A percentile compares a stretch with the other conserved stretches of the same genome.
Evolutionary conservation across 495 filamentous ascomycete species (phyloP).

Genomic region (Filosporella fistucella): DNA sequence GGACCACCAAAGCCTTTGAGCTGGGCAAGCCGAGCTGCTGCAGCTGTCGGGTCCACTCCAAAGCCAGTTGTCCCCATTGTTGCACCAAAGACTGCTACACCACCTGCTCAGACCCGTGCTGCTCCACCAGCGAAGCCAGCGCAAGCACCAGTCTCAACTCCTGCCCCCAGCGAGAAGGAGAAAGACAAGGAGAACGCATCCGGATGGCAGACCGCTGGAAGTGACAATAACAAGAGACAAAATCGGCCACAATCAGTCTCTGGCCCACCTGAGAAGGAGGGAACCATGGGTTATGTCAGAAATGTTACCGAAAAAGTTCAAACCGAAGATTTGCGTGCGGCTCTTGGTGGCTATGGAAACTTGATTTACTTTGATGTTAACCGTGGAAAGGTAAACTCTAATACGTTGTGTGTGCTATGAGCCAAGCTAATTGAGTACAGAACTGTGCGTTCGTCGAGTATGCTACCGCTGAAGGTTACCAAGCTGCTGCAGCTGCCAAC

Average conservation of each 20-base stretch:
- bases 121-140: conserved; percentile 20
- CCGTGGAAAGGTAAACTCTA: conserved; percentile 70
- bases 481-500: conserved; percentile 76
- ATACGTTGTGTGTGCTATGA: background rate
- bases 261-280: conserved; percentile 55
- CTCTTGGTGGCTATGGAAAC: conserved; percentile 69
- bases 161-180: conserved; percentile 37
- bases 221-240: conserved; percentile 75
- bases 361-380: conserved; percentile 85
- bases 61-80: conserved; percentile 39
- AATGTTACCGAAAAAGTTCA: conserved; percentile 85
- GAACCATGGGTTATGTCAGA: conserved; percentile 82
- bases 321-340: conserved; percentile 57
- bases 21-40: conserved; percentile 77
- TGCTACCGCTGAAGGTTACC: conserved; percentile 68
- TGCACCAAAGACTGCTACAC: conserved; percentile 23
- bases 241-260: conserved; percentile 54
- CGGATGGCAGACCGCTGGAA: conserved; percentile 79
- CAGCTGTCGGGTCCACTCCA: conserved; percentile 34
- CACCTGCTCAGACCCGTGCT: conserved; percentile 23
- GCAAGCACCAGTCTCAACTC: conserved; percentile 15
- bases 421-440: conserved; percentile 37
- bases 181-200: conserved; percentile 25
- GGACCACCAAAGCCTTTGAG: conserved; percentile 62
- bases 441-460: conserved; percentile 98